Conservation (phyloP, 2,329 filamentous ascomycete species). For the Aspergillus neoniger region DNA sequence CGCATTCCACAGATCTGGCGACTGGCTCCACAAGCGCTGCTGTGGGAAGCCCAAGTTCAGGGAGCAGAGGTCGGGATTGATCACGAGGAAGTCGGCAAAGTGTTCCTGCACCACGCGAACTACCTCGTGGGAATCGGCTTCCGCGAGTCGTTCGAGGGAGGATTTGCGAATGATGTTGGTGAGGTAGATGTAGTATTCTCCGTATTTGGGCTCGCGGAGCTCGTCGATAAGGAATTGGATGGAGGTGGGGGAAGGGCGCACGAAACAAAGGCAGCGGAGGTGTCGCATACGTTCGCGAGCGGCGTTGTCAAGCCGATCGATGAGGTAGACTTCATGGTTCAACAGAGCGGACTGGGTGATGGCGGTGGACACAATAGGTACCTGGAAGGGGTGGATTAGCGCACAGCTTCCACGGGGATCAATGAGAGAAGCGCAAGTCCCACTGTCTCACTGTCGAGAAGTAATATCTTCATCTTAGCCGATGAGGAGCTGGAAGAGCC, state of each 20-base stretch:
- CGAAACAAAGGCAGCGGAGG: constrained; percentile 86
- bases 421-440: constrained; percentile 45
- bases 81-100: constrained; percentile 92
- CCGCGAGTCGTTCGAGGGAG: constrained; percentile 85
- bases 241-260: constrained; percentile 87
- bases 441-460: constrained; percentile 89
- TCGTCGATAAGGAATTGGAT: constrained; percentile 95
- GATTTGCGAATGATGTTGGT: constrained; percentile 98
- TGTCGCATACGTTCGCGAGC: constrained; percentile 97
- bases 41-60: constrained; percentile 72
- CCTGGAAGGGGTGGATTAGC: constrained; percentile 47
- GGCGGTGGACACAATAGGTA: constrained; percentile 89
- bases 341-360: constrained; percentile 93
- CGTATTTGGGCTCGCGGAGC: constrained; percentile 92
- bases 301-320: constrained; percentile 88
- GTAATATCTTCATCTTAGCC: constrained; percentile 96
- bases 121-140: constrained; percentile 96
- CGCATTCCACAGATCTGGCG: constrained; percentile 84
- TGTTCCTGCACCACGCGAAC: constrained; percentile 93
- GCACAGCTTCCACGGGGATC: constrained; percentile 1
- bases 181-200: constrained; percentile 96
- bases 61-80: constrained; percentile 92
- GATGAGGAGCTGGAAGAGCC: constrained; percentile 63
- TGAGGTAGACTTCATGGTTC: constrained; percentile 96
- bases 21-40: constrained; percentile 77